Conservation (phyloP, 2,329 filamentous ascomycete species). For the Penicillium sp. region DNA sequence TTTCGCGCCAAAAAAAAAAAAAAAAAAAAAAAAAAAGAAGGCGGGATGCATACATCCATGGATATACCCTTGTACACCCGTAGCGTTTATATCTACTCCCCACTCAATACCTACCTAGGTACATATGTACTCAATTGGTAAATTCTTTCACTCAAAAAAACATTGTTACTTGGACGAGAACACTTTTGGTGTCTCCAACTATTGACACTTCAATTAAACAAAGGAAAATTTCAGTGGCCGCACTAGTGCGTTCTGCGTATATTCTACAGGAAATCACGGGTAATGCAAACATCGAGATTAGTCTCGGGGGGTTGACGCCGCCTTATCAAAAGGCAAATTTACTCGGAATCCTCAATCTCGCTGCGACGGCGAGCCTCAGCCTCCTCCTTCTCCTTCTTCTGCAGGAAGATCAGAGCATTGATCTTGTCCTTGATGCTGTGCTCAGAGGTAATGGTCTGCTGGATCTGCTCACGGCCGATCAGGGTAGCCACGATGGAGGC, state of each 20-base stretch:
- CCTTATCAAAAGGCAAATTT: conserved; percentile 22
- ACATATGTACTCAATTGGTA: neutral
- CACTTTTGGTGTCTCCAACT: neutral
- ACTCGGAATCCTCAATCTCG: conserved; percentile 33
- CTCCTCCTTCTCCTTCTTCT: conserved; percentile 48
- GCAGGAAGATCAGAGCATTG: conserved; percentile 50
- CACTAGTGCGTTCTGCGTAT: conserved; percentile 33
- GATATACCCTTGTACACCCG: neutral
- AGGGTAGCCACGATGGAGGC: conserved; percentile 75
- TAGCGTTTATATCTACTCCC: neutral
- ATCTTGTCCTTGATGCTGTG: conserved; percentile 50
- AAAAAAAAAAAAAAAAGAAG: neutral
- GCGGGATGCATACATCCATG: neutral
- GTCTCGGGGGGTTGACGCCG: conserved; percentile 12
- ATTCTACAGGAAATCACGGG: conserved; percentile 35
- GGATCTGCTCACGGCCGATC: conserved; percentile 76
- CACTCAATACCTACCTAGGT: too few relatives aligned
- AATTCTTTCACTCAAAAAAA: neutral
- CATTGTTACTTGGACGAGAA: neutral
- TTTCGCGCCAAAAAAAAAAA: neutral
- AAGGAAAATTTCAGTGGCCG: conserved; percentile 28
- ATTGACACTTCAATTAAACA: conserved; percentile 14
- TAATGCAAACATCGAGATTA: conserved; percentile 28
- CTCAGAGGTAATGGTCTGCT: conserved; percentile 34
- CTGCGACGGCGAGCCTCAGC: conserved; percentile 37